Evolutionary conservation across 179 eudicot species (phyloP), one percentile per base, ranked within the genome.

Genomic region (Heliamphora pulchella): DNA sequence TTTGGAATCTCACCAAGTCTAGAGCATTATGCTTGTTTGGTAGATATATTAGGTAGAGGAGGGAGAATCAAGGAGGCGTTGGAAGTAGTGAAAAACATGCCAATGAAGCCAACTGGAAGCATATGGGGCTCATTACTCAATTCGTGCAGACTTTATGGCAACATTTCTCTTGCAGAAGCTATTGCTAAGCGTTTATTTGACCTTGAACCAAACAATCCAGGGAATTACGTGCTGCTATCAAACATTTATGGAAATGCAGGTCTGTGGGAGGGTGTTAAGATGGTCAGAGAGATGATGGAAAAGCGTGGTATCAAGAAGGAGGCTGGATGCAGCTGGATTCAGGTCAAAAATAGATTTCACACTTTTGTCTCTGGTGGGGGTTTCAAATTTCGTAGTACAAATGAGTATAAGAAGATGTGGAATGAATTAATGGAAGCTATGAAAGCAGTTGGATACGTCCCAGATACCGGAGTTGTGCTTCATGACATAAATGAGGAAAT

Each of bases 11-110:
- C 79, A 3, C 86, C 85, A 57, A 76, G 15, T 57, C 44, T 81
- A 73, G 90, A 86, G 83, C 88, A 86, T 79, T 86, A 88, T 77
- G 87, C 88, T 71, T 86, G 90, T 76, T 74, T 88, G 74, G 87
- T 86, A 41, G 90, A 88, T 82, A 65, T 86, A 41, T 83, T 84
- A 53, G 88, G 90, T 69, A 82, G 88, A 82, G 82, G 83, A 14
- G 88, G 90, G 66, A 79, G 59, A 74, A 79, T 86, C 58, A 66
- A 82, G 77, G 86, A 84, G 78, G 87, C 88, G 20, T 7, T 84
- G 47, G 72, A 78, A 59, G 70, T 86, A 22, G 84, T 84, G 18
- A 77, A 86, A 61, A 80, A 39, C n/a, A 87, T 84, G 90, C 86
- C 87, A 67, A 78, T 84, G 84, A 82, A 86, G 73, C 88, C 88